Evolutionary conservation across 352 stramenopile species (phyloP), one percentile per base, ranked within the genome.

Genomic region (Globisporangium polare): DNA sequence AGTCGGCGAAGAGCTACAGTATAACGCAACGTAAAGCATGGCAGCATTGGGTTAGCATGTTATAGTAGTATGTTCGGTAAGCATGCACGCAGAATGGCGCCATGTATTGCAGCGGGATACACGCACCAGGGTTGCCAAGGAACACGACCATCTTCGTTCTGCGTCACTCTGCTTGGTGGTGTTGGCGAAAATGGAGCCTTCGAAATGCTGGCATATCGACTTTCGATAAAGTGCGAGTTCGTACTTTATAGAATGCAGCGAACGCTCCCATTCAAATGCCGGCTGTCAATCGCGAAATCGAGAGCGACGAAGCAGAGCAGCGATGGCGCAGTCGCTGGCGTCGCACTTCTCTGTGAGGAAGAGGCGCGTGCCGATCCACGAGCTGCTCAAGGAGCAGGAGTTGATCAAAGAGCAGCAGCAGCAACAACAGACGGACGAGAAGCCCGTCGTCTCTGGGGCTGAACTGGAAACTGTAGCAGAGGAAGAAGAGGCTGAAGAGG

Each of bases 121-220:
- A 67, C 72, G 69, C 62, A 89, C 82, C 80, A 24, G 80, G 73
- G 62, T 89, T 91, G 27, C 82, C 82, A 24, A 91, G 78, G 57
- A 89, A 89, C 42, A 91, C 80, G 37, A 91, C 74, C 75, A 79
- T 71, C 67, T 41, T 37, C 12, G 86, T 46, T 9, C 72, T 33
- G 50, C 3, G 24, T 35, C 18, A 4, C 6, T 33, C 22, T 18
- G n/a, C 9, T 51, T 6, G 42, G 10, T 54, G 49, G 26, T 54
- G 2, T n/a, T 54, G 31, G 17, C 18, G 26, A 12, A 49, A 49
- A 49, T 49, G 41, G 41, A 47, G 18, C 20, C n/a, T 27, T 50
- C 33, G 15, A 9, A 33, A 33, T 47, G 41, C 18, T 26, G 17
- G 17, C 8, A 26, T 27, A 42, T 42, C 20, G 27, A 27, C 22